These are phyloP conservation scores for Kwoniella newhampshirensis DNA, from an alignment of 768 basidiomycete genomes.

Conservation along the genomic window DNA sequence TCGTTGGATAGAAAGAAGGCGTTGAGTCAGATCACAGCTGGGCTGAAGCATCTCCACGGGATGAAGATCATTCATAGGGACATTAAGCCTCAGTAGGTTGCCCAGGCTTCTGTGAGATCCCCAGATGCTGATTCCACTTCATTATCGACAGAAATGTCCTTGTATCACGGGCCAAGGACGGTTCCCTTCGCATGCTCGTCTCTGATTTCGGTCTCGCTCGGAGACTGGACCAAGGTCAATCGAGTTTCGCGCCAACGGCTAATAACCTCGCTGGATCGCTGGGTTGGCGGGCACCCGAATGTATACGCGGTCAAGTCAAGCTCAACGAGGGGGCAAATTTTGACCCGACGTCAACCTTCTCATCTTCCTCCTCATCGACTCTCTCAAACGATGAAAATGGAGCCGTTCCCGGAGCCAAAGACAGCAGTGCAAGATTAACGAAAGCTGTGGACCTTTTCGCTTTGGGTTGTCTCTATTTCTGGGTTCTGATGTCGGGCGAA, in stretches of 20 bases:
- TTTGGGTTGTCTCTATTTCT: conserved; percentile 91
- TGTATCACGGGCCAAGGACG: conserved; percentile 68
- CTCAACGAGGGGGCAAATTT: conserved; percentile 66
- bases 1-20: conserved; percentile 85
- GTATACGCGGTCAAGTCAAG: conserved; percentile 88
- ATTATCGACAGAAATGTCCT: conserved; percentile 68
- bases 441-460: conserved; percentile 97
- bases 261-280: conserved; percentile 90
- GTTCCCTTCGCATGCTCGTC: conserved; percentile 51
- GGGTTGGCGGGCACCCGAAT: conserved; percentile 97
- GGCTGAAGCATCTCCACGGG: conserved; percentile 83
- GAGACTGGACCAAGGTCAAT: conserved; percentile 91
- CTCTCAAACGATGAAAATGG: conserved; percentile 21
- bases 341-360: conserved; percentile 34
- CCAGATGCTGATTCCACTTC: conserved; percentile 1
- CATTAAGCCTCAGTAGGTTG: conserved; percentile 79
- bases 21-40: conserved; percentile 78
- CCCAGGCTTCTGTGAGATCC: no score
- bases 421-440: conserved; percentile 67
- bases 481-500: conserved; percentile 79
- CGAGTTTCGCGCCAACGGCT: conserved; percentile 84
- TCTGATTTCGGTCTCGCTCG: conserved; percentile 98
- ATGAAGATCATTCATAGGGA: conserved; percentile 97
- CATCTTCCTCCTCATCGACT: conserved; percentile 26
- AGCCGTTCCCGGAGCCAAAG: conserved; percentile 56